Percentiles rank a stretch among this genome's conserved stretches.
Conservation (phyloP, 2,329 filamentous ascomycete genomes). For the Westerdykella aurantiaca region DNA sequence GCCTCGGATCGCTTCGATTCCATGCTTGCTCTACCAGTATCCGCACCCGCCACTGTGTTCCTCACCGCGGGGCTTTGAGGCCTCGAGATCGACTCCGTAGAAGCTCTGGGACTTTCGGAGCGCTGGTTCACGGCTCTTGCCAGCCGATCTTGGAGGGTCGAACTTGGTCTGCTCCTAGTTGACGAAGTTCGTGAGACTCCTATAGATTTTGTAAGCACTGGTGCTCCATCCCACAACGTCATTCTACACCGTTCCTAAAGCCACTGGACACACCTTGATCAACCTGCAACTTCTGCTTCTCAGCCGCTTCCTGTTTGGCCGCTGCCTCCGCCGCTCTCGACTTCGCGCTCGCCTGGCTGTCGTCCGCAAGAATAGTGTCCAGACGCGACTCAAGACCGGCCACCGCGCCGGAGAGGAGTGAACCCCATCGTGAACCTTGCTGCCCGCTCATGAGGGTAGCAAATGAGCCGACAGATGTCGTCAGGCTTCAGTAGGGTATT, state of each 20-base stretch:
- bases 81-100: slow-evolving; percentile 48
- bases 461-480: not conserved
- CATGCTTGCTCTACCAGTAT: slow-evolving; percentile 42
- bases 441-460: slow-evolving; percentile 23
- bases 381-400: slow-evolving; percentile 89
- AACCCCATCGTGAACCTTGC: slow-evolving; percentile 19
- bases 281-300: slow-evolving; percentile 24
- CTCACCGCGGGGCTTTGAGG: slow-evolving; percentile 48
- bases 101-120: slow-evolving; percentile 47
- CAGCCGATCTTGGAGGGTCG: slow-evolving; percentile 81
- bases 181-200: slow-evolving; percentile 59
- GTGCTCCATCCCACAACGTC: not conserved
- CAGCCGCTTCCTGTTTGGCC: slow-evolving; percentile 25
- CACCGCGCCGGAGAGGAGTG: slow-evolving; percentile 63
- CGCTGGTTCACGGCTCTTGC: slow-evolving; percentile 81
- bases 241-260: not conserved
- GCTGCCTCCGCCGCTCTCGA: slow-evolving; percentile 37
- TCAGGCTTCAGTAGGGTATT: not conserved
- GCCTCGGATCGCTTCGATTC: slow-evolving; percentile 37
- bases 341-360: slow-evolving; percentile 51
- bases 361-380: slow-evolving; percentile 84
- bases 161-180: slow-evolving; percentile 59
- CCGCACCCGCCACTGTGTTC: slow-evolving; percentile 14
- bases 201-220: slow-evolving; percentile 24
- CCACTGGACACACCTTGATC: slow-evolving; percentile 27